A percentile compares a stretch with the other conserved stretches of the same genome.
Conservation (phyloP, 495 filamentous ascomycete genomes). For the Hapsidospora chrysogenum region DNA sequence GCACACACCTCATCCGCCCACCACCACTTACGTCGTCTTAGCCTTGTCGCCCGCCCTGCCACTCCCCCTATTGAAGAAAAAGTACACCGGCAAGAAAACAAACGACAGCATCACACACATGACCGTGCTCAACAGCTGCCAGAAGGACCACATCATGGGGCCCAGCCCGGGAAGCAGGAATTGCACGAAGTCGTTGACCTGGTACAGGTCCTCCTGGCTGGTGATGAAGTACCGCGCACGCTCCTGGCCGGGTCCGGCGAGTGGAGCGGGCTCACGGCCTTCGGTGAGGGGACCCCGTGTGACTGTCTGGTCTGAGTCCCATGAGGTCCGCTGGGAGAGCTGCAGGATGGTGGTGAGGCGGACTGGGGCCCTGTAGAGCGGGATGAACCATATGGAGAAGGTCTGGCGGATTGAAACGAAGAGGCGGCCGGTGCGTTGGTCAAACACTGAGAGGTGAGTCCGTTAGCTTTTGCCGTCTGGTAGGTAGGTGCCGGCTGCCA, state of each 20-base stretch:
- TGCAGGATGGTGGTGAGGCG: constrained; percentile 57
- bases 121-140: constrained; percentile 44
- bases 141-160: constrained; percentile 29
- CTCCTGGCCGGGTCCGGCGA: constrained; percentile 3
- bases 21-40: too few relatives aligned
- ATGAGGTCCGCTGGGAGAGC: constrained; percentile 21
- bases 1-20: too few relatives aligned
- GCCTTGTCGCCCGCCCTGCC: too few relatives aligned
- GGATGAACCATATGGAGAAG: constrained; percentile 63
- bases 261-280: constrained; percentile 4
- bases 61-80: constrained; percentile 1
- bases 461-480: constrained; percentile 1
- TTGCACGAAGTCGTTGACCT: constrained; percentile 59
- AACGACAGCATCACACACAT: constrained; percentile 38
- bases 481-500: too few relatives aligned
- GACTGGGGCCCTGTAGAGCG: constrained; percentile 50
- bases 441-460: constrained; percentile 37
- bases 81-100: constrained; percentile 17
- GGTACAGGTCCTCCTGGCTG: constrained; percentile 70
- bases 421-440: constrained; percentile 42
- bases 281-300: constrained; percentile 1
- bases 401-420: constrained; percentile 56
- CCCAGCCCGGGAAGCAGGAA: constrained; percentile 37
- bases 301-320: background rate
- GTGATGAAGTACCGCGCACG: constrained; percentile 43